Base-by-base conservation (phyloP, 169 alveolate species). In the Cystoisospora suis region DNA sequence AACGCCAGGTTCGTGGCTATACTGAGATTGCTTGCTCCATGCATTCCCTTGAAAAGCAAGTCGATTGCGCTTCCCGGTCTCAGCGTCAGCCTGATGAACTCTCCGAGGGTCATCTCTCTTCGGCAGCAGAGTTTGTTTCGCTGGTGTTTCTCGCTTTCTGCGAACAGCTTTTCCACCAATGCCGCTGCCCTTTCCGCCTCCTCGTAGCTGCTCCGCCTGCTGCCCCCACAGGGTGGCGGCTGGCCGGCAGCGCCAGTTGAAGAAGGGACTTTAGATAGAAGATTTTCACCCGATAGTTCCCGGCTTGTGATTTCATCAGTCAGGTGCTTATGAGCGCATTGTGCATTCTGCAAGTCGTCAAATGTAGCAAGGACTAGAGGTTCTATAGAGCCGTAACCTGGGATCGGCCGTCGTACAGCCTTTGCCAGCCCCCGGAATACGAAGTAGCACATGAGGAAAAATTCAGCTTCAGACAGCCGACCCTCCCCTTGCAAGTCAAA, bases 401-500 rank as follows among this genome's bases (percentile, higher is more conserved):
- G 83, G 32, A 72, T 42, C 5, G 83, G 83, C 49, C 83, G 83
- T 38, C 44, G 38, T 20, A 72, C 83, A 27, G 83, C 83, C 83
- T 38, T 72, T 0, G 83, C 83, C 27, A 72, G 47, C 29, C 83
- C 83, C 58, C 83, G 83, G 56, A 72, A 72, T 5, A 72, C 83
- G 32, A 72, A 72, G 83, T 72, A 72, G 56, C 83, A 72, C 58
- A 72, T 72, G 27, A 72, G 27, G 56, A 72, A 38, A 34, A 72
- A 72, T 36, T 72, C 58, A 5, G 83, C 83, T 38, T 72, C 83
- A 17, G 58, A 36, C n/a, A 72, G 83, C 15, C 79, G 29, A 3
- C 79, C 79, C 29, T 1, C 79, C 7, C 79, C 79, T 20, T 65
- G 29, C 20, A 72, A 47, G 45, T 72, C 83, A 38, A 72, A 72